Base-by-base conservation (phyloP, 2,329 filamentous ascomycete genomes). In the Monosporascus sp. region DNA sequence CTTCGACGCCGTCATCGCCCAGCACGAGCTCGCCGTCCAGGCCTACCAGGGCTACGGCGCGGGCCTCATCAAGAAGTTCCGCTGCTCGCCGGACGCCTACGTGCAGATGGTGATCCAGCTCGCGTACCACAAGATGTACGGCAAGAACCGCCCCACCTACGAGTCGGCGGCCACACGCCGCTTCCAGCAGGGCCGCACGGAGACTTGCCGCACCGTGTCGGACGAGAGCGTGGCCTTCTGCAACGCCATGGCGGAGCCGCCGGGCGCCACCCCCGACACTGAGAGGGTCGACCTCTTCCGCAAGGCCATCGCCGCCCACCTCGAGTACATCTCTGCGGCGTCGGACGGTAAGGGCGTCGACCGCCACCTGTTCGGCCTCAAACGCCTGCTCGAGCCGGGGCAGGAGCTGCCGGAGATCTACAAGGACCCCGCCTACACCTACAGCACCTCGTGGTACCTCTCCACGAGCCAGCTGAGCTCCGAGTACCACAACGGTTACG, bases 91-190 rank as follows among this genome's bases (percentile, higher is more conserved):
- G 31, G 95, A 99, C 65, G 94, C 93, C 34, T 99, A 95, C 72
- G 91, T 97, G 42, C 94, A 99, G 75, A 94, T 99, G 90, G 78
- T 97, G 70, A 99, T 99, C 70, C 94, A 99, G 73, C 84, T 97
- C 50, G 94, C 94, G 39, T 99, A 99, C 80, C 87, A 86, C 81
- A 97, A 97, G 77, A 97, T 99, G 90, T 96, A 95, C 74, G 94
- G 94, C 79, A 90, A 92, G 80, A 97, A 92, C 80, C 83, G 94
- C 4, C 94, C 94, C 1, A 99, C 95, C 0, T 99, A 99, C 77
- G 94, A 99, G 75, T 97, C 92, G 5, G 94, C 94, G 24, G 86
- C 94, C 3, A 96, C 90, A 3, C 88, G 95, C 52, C 90, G 92
- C 67, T 99, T 96, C 85, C 92, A 97, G 72, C 88, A 89, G 64